Base-by-base conservation (phyloP, 1,284 basidiomycete genomes). In the Mrakiaceae sp. region DNA sequence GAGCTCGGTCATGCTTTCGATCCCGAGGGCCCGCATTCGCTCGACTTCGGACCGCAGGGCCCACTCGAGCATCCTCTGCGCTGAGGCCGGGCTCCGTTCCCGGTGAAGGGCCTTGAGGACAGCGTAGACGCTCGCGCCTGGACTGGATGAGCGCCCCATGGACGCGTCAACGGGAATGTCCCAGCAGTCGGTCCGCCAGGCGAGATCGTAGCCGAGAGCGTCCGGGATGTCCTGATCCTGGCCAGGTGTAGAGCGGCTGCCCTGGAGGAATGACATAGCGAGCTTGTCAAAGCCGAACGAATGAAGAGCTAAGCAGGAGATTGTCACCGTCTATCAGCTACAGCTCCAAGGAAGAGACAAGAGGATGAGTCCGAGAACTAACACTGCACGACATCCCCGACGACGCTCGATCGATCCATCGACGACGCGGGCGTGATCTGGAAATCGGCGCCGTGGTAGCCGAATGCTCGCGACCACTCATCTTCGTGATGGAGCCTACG, bases 111-210 rank as follows among this genome's bases (percentile, higher is more conserved):
- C 84, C 44, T 87, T 83, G 40, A 98, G 79, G 10, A 89, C 85
- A 40, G 81, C 78, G 75, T 94, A 97, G 3, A 96, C 76, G 5
- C 82, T 58, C 27, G 62, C 62, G 49, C 67, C 67, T 5, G 53
- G 55, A 0, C 68, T 65, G 5, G 47, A 75, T 57, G 76, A 73
- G 3, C 75, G 75, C 9, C 76, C 69, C 12, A 78, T 77, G 4
- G 62, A 62, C n/a, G 69, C 16, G 7, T 58, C 67, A 60, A 89
- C 82, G 0, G 94, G 91, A 10, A 96, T 78, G 73, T 98, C 92
- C 94, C 95, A 98, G 0, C 85, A 86, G 64, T 87, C 86, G 1
- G 90, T 90, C 50, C 90, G 81, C 93, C 93, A 96, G 5, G 87
- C 92, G 0, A 94, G 78, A 54, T 85, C 82, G 74, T 90, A 90